These are phyloP conservation scores for Naganishia randhawae DNA, from an alignment of 768 basidiomycete species.

Conservation along the genomic window DNA sequence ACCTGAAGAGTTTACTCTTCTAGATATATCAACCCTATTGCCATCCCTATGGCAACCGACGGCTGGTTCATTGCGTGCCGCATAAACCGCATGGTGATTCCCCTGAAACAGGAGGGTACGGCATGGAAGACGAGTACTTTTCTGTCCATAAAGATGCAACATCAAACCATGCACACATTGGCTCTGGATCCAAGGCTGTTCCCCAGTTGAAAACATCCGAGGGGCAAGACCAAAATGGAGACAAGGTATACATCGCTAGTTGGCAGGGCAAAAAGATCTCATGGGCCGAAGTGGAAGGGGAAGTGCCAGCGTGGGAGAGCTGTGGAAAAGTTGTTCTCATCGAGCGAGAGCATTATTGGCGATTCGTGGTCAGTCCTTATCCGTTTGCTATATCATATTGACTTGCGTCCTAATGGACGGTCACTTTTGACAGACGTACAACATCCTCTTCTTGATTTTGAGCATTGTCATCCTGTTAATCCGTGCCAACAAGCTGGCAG, in stretches of 20 bases:
- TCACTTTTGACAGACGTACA: constrained; percentile 52
- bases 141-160: constrained; percentile 7
- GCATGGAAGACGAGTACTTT: constrained; percentile 25
- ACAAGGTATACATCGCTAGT: constrained; percentile 17
- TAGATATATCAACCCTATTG: constrained; percentile 85
- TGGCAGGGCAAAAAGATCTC: constrained; percentile 21
- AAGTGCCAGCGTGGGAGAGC: constrained; percentile 81
- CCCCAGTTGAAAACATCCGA: constrained; percentile 2
- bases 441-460: constrained; percentile 65
- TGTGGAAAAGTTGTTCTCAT: constrained; percentile 77
- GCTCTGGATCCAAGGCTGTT: constrained; percentile 12
- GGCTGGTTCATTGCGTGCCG: constrained; percentile 72
- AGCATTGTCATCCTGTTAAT: constrained; percentile 66
- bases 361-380: constrained; percentile 69
- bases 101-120: constrained; percentile 24
- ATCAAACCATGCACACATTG: constrained; percentile 2
- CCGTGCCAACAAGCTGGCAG: constrained; percentile 65
- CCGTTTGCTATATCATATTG: constrained; percentile 7
- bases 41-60: constrained; percentile 90
- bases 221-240: constrained; percentile 18
- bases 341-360: constrained; percentile 83
- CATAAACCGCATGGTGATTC: constrained; percentile 25
- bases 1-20: constrained; percentile 25
- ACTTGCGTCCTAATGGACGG: not conserved
- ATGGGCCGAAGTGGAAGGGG: constrained; percentile 37